These are phyloP conservation scores for Pisolithus microcarpus DNA, from an alignment of 768 basidiomycete genomes.

Conservation along the genomic window DNA sequence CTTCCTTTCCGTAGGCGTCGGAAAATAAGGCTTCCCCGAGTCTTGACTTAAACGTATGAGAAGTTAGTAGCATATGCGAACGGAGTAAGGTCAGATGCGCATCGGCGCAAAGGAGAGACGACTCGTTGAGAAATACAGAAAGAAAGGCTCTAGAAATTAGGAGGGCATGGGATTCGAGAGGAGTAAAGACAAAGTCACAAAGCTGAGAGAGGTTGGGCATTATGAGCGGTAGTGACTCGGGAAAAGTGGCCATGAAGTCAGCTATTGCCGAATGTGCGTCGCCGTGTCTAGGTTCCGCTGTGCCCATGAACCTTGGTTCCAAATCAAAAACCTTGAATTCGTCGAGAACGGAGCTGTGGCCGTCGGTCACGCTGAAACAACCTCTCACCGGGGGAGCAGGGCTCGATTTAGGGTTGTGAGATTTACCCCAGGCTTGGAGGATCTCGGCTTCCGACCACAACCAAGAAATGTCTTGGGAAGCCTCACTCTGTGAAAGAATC, in stretches of 20 bases:
- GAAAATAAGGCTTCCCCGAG: slow-evolving; percentile 72
- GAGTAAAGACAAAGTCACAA: slow-evolving; percentile 53
- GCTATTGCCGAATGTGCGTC: slow-evolving; percentile 27
- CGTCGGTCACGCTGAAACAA: slow-evolving; percentile 1
- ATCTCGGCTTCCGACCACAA: slow-evolving; percentile 32
- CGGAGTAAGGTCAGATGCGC: slow-evolving; percentile 63
- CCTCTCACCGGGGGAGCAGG: background rate
- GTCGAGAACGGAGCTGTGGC: slow-evolving; percentile 32
- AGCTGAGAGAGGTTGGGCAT: slow-evolving; percentile 60
- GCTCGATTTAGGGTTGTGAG: background rate
- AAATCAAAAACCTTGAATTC: slow-evolving; percentile 56
- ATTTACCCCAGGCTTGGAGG: slow-evolving; percentile 6
- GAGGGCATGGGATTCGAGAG: slow-evolving; percentile 54
- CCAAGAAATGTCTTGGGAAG: slow-evolving; percentile 38
- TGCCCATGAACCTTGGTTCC: slow-evolving; percentile 47
- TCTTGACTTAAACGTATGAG: slow-evolving; percentile 64
- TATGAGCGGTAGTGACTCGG: slow-evolving; percentile 49
- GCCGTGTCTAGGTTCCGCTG: slow-evolving; percentile 15
- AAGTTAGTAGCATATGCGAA: slow-evolving; percentile 68
- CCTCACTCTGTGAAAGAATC: slow-evolving; percentile 35
- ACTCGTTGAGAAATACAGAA: slow-evolving; percentile 53
- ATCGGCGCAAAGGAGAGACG: slow-evolving; percentile 59
- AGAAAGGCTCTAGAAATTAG: slow-evolving; percentile 63
- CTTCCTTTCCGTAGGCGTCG: slow-evolving; percentile 50
- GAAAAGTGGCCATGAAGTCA: slow-evolving; percentile 52